Evolutionary conservation across 179 eudicot species (phyloP).

Genomic region (Beta lomatogona): DNA sequence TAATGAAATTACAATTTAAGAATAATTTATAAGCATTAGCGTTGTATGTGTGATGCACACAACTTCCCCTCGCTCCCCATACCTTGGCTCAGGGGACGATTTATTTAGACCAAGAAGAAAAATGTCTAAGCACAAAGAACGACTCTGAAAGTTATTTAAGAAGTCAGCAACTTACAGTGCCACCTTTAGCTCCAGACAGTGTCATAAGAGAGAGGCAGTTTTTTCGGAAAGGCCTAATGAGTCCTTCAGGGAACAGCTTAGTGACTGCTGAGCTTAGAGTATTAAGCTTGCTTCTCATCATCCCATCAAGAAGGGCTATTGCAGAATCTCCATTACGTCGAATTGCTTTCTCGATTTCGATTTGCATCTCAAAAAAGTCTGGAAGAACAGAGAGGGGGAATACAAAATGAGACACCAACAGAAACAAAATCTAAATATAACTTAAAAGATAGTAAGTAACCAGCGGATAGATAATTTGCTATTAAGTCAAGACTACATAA

Average conservation of each 20-base stretch:
- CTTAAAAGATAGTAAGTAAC: neutral
- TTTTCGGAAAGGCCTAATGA: conserved; percentile 79
- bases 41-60: neutral
- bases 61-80: neutral
- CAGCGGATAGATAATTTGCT: neutral
- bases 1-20: neutral
- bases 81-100: neutral
- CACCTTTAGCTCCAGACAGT: conserved; percentile 96
- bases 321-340: conserved; percentile 75
- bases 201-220: conserved; percentile 97
- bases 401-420: conserved; percentile 11
- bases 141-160: conserved; percentile 3
- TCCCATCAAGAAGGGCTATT: conserved; percentile 68
- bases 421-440: neutral
- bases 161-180: conserved; percentile 64
- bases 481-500: neutral
- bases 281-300: conserved; percentile 84
- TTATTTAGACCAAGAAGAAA: neutral
- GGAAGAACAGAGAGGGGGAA: neutral
- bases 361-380: conserved; percentile 69
- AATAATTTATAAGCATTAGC: neutral
- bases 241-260: conserved; percentile 72
- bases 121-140: neutral
- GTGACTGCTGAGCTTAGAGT: conserved; percentile 61
- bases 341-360: conserved; percentile 80